These are phyloP conservation scores for Phytopythium montanum DNA, from an alignment of 352 stramenopile genomes.

Conservation along the genomic window DNA sequence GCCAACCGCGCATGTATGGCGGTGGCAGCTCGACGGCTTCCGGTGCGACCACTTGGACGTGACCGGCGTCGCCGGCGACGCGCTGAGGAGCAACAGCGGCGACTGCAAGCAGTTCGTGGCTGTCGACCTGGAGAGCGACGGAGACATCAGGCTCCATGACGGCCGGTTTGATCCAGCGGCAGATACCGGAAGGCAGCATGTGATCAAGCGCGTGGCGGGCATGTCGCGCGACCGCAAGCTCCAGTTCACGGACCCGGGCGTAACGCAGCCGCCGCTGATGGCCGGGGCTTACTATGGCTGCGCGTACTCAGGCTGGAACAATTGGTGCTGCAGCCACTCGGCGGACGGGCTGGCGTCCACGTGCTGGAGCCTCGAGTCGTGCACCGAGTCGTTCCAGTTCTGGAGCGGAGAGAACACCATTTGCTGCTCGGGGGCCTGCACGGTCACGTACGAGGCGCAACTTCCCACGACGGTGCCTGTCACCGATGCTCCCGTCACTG, in stretches of 20 bases:
- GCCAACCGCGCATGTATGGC: not conserved
- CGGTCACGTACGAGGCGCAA: slow-evolving; percentile 28
- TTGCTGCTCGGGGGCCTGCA: slow-evolving; percentile 40
- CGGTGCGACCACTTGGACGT: slow-evolving; percentile 18
- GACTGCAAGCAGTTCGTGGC: slow-evolving; percentile 24
- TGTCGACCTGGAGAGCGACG: slow-evolving; percentile 24
- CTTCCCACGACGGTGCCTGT: slow-evolving; percentile 20
- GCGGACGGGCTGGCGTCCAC: slow-evolving; percentile 19
- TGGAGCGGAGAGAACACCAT: slow-evolving; percentile 53
- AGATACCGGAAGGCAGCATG: not conserved
- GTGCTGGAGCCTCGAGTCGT: slow-evolving; percentile 40
- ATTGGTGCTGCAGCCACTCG: slow-evolving; percentile 44
- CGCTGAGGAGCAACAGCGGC: not conserved
- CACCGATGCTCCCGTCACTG: not conserved
- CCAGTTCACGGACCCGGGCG: slow-evolving; percentile 28
- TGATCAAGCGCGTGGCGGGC: slow-evolving; percentile 4
- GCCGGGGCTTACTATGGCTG: slow-evolving; percentile 42
- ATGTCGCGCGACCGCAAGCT: slow-evolving; percentile 18
- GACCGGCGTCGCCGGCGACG: slow-evolving; percentile 1
- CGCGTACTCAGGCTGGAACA: slow-evolving; percentile 17
- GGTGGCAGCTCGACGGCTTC: slow-evolving; percentile 43
- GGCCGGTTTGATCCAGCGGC: not conserved
- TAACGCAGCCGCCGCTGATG: slow-evolving; percentile 17
- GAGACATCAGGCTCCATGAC: not conserved
- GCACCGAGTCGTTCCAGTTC: slow-evolving; percentile 22